These are phyloP conservation scores for Bryoerythrophyllum caledonicum DNA, from an alignment of 225 moss, liverwort and hornwort species.

Conservation along the genomic window DNA sequence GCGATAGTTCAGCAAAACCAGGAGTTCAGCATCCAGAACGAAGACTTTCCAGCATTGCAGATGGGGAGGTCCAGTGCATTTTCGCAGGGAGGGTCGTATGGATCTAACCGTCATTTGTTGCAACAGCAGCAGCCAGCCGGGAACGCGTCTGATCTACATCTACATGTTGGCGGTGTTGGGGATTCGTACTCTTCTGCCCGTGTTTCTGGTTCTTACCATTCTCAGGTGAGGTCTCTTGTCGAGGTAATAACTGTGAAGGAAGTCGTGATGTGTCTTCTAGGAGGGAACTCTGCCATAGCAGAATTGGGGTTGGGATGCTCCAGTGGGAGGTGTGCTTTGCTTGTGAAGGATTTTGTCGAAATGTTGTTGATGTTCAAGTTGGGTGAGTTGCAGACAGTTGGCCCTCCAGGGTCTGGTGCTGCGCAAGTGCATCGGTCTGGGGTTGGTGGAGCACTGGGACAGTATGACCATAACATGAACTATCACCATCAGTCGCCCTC, in stretches of 20 bases:
- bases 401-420: conserved; percentile 61
- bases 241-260: too few relatives aligned
- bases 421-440: conserved; percentile 81
- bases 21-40: conserved; percentile 92
- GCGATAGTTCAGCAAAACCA: conserved; percentile 80
- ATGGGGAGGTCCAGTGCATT: conserved; percentile 74
- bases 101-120: conserved; percentile 60
- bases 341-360: too few relatives aligned
- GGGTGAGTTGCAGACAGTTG: conserved; percentile 31
- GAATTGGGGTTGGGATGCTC: neutral
- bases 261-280: neutral
- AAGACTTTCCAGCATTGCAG: conserved; percentile 92
- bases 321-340: too few relatives aligned
- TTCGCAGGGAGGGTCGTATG: conserved; percentile 70
- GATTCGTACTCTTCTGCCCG: conserved; percentile 62
- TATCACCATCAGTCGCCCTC: conserved; percentile 83
- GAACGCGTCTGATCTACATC: conserved; percentile 58
- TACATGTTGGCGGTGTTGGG: conserved; percentile 47
- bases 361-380: too few relatives aligned
- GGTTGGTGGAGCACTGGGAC: conserved; percentile 55
- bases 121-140: conserved; percentile 60
- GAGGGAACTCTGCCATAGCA: neutral
- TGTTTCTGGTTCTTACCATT: conserved; percentile 64
- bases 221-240: conserved; percentile 30
- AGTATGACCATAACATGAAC: conserved; percentile 77